These are phyloP conservation scores for Exophiala dermatitidis DNA, from an alignment of 2,329 filamentous ascomycete genomes.

Conservation along the genomic window DNA sequence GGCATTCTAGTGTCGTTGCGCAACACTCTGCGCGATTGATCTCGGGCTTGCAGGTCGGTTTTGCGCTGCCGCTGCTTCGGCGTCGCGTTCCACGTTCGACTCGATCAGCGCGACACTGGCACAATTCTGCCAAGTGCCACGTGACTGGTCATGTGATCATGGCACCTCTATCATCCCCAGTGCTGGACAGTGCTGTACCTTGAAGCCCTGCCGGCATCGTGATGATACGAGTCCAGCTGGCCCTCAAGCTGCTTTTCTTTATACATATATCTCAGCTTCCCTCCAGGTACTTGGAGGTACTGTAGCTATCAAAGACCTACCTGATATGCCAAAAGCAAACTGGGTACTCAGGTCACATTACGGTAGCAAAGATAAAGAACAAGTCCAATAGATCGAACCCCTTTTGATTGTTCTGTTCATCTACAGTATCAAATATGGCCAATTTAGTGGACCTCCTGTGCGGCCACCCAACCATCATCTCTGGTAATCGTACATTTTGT, in stretches of 20 bases:
- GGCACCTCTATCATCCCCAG: no score
- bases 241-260: no score
- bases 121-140: constrained; percentile 2
- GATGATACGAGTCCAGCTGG: no score
- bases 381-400: constrained; percentile 4
- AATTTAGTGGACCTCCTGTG: constrained; percentile 22
- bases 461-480: constrained; percentile 15
- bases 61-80: not conserved
- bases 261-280: no score
- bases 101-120: not conserved
- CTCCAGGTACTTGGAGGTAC: no score
- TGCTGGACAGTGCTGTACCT: no score
- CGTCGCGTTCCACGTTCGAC: not conserved
- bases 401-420: constrained; percentile 15
- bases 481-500: constrained; percentile 17
- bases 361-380: not conserved
- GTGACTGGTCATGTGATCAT: not conserved
- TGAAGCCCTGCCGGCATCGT: no score
- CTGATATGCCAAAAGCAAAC: no score
- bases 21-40: not conserved
- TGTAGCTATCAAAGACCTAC: no score
- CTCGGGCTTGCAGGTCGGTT: not conserved
- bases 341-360: no score
- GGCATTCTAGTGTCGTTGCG: constrained; percentile 34
- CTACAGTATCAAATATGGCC: constrained; percentile 1